Percentiles rank a stretch among this genome's conserved stretches.
phyloP scores from a whole-genome alignment of 2,329 filamentous ascomycete genomes.

The Fusarium euwallaceae region DNA sequence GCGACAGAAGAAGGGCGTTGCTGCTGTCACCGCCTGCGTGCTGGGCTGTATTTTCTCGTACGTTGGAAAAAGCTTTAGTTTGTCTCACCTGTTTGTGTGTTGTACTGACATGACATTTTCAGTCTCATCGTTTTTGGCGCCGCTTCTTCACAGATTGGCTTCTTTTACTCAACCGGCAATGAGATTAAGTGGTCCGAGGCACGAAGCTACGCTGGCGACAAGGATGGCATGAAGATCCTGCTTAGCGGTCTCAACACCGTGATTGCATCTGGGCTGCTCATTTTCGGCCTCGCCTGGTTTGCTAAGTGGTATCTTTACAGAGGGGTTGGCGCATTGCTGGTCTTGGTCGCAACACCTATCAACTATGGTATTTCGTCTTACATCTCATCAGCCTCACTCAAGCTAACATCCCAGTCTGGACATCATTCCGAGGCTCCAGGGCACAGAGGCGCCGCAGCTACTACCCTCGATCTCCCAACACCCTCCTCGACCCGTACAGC shows the following conservation, averaged over 20 bases:
- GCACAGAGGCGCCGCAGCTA: conserved; percentile 10
- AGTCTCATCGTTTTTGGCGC: conserved; percentile 48
- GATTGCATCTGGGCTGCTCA: conserved; percentile 35
- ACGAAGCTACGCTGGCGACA: conserved; percentile 45
- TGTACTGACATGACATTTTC: conserved; percentile 5
- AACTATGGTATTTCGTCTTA: conserved; percentile 36
- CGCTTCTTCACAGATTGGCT: conserved; percentile 50
- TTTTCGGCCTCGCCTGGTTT: conserved; percentile 44
- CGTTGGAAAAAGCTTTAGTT: conserved; percentile 6
- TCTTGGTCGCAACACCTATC: conserved; percentile 34
- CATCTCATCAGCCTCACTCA: neutral
- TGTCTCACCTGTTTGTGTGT: neutral
- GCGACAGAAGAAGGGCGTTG: conserved; percentile 42
- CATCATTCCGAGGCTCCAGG: conserved; percentile 21
- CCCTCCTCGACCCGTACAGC: conserved; percentile 23
- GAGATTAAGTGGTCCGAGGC: conserved; percentile 51
- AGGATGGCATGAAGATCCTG: conserved; percentile 50
- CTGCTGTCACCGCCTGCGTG: conserved; percentile 40
- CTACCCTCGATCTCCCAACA: conserved; percentile 8
- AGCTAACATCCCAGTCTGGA: conserved; percentile 34
- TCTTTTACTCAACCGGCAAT: conserved; percentile 50
- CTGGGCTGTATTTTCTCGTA: conserved; percentile 46
- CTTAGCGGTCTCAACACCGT: conserved; percentile 48
- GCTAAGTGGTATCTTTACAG: conserved; percentile 44
- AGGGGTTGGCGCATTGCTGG: conserved; percentile 37